Conservation (phyloP, 129 eudicot species). For the Centrapalus pauciflorus region DNA sequence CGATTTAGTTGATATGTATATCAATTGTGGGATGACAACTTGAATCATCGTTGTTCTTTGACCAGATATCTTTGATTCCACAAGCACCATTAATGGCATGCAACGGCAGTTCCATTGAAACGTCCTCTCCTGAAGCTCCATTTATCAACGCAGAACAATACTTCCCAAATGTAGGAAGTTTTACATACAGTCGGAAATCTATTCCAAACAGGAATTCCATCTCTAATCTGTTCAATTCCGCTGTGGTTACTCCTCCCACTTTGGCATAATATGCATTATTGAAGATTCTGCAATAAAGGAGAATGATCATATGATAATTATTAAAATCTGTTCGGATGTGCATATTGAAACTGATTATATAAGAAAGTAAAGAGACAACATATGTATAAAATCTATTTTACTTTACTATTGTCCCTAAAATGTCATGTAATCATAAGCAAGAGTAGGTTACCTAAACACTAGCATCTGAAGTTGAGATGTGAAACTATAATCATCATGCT, state of each 20-base stretch:
- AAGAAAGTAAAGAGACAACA: too few relatives aligned
- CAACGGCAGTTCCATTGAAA: slow-evolving; percentile 29
- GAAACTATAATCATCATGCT: too few relatives aligned
- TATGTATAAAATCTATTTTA: too few relatives aligned
- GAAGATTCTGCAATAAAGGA: slow-evolving; percentile 56
- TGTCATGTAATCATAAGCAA: too few relatives aligned
- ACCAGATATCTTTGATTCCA: slow-evolving; percentile 44
- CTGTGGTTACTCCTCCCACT: slow-evolving; percentile 75
- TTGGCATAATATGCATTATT: slow-evolving; percentile 74
- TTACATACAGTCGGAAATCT: slow-evolving; percentile 51
- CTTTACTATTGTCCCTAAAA: too few relatives aligned
- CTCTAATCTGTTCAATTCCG: slow-evolving; percentile 63
- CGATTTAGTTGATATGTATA: slow-evolving; percentile 7
- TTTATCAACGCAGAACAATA: slow-evolving; percentile 46
- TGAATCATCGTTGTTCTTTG: slow-evolving; percentile 44
- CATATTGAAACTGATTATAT: too few relatives aligned
- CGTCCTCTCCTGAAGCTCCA: slow-evolving; percentile 13
- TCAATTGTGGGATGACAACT: slow-evolving; percentile 36
- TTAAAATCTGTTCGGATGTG: too few relatives aligned
- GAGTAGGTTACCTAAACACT: too few relatives aligned
- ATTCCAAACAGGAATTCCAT: slow-evolving; percentile 60
- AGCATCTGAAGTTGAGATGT: too few relatives aligned
- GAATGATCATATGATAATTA: too few relatives aligned
- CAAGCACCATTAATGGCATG: slow-evolving; percentile 16
- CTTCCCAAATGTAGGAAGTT: slow-evolving; percentile 39